Evolutionary conservation across 192 early-diverging fungal genomes (phyloP).

Genomic region (Glomus cerebriforme): DNA sequence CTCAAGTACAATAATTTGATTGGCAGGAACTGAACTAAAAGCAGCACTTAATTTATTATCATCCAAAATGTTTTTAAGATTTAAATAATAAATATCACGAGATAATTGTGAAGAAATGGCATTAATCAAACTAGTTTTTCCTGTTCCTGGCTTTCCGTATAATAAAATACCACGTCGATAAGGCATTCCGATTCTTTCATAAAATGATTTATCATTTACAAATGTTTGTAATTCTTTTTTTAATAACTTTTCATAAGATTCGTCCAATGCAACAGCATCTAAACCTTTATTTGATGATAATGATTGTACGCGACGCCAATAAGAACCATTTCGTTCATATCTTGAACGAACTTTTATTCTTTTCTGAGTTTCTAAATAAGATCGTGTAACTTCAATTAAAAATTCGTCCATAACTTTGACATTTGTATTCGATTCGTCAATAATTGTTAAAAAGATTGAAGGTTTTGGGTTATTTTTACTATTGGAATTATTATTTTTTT

Average conservation of each 20-base stretch:
- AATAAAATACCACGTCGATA: constrained; percentile 56
- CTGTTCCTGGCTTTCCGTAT: constrained; percentile 44
- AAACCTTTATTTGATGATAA: constrained; percentile 39
- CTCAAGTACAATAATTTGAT: constrained; percentile 56
- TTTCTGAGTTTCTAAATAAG: constrained; percentile 17
- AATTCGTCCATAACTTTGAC: constrained; percentile 12
- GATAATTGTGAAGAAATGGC: constrained; percentile 41
- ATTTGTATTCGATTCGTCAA: constrained; percentile 7
- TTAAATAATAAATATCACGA: constrained; percentile 44
- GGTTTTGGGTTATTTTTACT: constrained; percentile 6
- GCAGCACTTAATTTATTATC: constrained; percentile 41
- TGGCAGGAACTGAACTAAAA: constrained; percentile 39
- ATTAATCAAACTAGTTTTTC: constrained; percentile 45
- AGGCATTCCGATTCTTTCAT: constrained; percentile 60
- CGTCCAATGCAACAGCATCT: constrained; percentile 54
- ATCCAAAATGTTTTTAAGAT: constrained; percentile 36
- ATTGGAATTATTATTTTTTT: background rate
- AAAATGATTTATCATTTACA: constrained; percentile 55
- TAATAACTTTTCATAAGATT: constrained; percentile 50
- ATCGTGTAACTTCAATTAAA: constrained; percentile 19
- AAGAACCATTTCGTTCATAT: constrained; percentile 15
- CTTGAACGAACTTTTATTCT: background rate
- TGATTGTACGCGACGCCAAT: constrained; percentile 15
- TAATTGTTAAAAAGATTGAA: constrained; percentile 17
- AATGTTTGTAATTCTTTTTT: constrained; percentile 54